phyloP scores from a whole-genome alignment of 305 asterid genomes.

The Fraxinus albicans region DNA sequence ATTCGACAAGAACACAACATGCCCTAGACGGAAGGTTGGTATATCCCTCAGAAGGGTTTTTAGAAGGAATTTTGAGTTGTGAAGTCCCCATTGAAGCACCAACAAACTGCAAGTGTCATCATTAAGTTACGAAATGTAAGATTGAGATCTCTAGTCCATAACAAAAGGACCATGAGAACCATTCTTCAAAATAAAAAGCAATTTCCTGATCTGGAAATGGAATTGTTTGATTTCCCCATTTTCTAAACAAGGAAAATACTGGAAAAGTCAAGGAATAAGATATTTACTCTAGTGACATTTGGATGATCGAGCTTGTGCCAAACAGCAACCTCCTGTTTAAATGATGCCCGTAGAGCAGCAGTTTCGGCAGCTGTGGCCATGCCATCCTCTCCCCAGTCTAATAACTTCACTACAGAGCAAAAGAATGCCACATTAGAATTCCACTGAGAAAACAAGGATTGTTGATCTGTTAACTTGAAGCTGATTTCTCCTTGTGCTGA shows the following conservation, averaged over 20 bases:
- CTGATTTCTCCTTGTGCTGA: not conserved
- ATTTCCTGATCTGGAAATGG: not conserved
- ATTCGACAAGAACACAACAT: constrained; percentile 90
- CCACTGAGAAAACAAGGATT: not conserved
- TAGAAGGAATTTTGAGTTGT: constrained; percentile 77
- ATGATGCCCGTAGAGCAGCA: constrained; percentile 67
- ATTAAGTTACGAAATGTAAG: not conserved
- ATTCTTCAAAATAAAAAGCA: not conserved
- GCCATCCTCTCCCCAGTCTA: constrained; percentile 98
- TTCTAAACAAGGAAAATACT: not conserved
- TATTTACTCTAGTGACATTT: constrained; percentile 66
- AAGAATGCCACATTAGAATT: constrained; percentile 11
- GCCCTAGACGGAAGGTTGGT: constrained; percentile 76
- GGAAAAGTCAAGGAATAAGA: not conserved
- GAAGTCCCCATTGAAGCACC: constrained; percentile 98
- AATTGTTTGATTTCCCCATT: not conserved
- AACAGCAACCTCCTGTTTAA: constrained; percentile 80
- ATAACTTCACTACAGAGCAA: constrained; percentile 57
- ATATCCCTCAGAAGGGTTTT: constrained; percentile 68
- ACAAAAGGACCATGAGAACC: not conserved
- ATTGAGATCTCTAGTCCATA: not conserved
- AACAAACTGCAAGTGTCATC: constrained; percentile 45
- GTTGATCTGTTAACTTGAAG: not conserved
- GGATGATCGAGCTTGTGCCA: constrained; percentile 93
- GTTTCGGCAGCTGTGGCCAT: constrained; percentile 80